Conservation (phyloP, 208 protist species). For the Trypanosoma cruzi region DNA sequence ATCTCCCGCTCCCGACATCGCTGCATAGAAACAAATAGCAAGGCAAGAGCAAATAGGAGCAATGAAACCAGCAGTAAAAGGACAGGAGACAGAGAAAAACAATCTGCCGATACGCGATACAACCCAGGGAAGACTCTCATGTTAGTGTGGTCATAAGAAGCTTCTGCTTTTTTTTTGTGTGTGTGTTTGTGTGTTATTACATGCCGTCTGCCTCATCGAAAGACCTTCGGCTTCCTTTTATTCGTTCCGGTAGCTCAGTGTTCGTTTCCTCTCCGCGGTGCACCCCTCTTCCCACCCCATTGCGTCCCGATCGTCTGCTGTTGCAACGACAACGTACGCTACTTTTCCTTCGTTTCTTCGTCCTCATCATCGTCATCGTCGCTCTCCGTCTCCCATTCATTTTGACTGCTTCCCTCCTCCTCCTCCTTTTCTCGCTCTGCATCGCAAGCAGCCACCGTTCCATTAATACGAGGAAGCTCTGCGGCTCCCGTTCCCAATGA, state of each 20-base stretch:
- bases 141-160: neutral
- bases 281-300: no score
- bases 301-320: neutral
- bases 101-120: no score
- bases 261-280: no score
- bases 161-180: neutral
- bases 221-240: neutral
- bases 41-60: neutral
- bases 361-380: slow-evolving; percentile 11
- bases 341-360: neutral
- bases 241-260: neutral
- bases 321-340: no score
- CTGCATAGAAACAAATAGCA: neutral
- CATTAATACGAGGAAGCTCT: neutral
- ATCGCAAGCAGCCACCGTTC: neutral
- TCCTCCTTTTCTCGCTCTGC: neutral
- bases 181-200: neutral
- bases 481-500: neutral
- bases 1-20: neutral
- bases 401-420: neutral
- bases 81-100: no score
- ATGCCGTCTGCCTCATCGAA: neutral
- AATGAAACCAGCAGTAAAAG: neutral
- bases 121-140: neutral
- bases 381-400: slow-evolving; percentile 26